Evolutionary conservation across 305 asterid species (phyloP).

Genomic region (Solanum hybrid): DNA sequence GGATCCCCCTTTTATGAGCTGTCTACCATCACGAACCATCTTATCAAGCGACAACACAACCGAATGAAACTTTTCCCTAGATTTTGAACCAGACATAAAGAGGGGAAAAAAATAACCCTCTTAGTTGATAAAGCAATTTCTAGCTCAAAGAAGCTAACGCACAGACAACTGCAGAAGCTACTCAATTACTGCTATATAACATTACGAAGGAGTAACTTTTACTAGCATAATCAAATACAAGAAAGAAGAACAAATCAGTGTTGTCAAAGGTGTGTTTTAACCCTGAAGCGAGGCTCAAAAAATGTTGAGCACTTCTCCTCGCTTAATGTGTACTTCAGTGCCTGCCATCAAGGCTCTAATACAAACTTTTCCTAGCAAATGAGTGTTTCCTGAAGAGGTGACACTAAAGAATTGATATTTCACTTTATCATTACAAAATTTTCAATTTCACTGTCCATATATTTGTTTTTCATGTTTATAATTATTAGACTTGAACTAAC

Average conservation of each 20-base stretch:
- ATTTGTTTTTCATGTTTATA: not conserved
- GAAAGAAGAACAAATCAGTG: not conserved
- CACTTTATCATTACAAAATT: not conserved
- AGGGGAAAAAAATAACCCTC: not conserved
- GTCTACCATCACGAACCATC: constrained; percentile 56
- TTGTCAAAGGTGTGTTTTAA: not conserved
- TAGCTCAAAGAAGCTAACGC: not conserved
- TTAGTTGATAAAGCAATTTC: not conserved
- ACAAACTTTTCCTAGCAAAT: not conserved
- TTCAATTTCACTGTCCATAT: not conserved
- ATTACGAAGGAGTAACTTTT: not conserved
- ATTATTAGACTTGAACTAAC: not conserved
- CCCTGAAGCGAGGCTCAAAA: not conserved
- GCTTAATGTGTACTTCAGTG: not conserved
- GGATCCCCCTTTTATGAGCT: constrained; percentile 39
- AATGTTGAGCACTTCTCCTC: not conserved
- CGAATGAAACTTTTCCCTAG: constrained; percentile 53
- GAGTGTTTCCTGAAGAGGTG: not conserved
- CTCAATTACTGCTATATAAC: not conserved
- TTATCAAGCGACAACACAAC: constrained; percentile 51
- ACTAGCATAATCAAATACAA: not conserved
- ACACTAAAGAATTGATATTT: not conserved
- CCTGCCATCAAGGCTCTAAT: not conserved
- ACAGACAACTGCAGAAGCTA: not conserved
- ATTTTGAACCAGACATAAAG: not conserved